phyloP scores from a whole-genome alignment of 73 alveolate species.

The Paramecium sonneborni region DNA sequence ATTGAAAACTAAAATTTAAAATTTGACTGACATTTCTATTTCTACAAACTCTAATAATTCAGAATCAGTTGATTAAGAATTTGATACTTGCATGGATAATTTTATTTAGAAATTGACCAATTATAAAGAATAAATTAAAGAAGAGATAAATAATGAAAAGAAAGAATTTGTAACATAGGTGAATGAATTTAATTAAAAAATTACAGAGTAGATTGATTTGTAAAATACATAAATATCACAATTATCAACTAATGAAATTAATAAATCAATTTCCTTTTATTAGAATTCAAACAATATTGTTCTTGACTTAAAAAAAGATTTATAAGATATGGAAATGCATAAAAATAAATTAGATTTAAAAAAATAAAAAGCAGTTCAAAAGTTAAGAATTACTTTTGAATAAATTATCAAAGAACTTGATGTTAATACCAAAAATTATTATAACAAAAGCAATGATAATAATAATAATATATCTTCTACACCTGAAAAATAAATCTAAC shows the following conservation, averaged over 20 bases:
- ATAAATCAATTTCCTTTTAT: background rate
- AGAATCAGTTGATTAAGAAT: background rate
- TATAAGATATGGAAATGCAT: background rate
- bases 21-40: background rate
- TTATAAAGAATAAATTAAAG: background rate
- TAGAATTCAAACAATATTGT: background rate
- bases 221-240: background rate
- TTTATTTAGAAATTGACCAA: background rate
- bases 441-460: no score
- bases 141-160: background rate
- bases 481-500: background rate
- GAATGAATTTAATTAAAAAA: background rate
- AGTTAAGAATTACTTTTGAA: background rate
- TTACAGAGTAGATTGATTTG: background rate
- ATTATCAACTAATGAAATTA: background rate
- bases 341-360: background rate
- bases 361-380: background rate
- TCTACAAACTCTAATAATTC: background rate
- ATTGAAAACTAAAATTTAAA: background rate
- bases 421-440: background rate
- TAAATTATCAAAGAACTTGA: background rate
- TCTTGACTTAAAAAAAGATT: background rate
- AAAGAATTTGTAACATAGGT: background rate
- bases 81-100: background rate
- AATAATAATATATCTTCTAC: background rate